Evolutionary conservation across 2,329 filamentous ascomycete genomes (phyloP), one percentile per base, ranked within the genome.

Genomic region (Aspergillus quadricinctus): DNA sequence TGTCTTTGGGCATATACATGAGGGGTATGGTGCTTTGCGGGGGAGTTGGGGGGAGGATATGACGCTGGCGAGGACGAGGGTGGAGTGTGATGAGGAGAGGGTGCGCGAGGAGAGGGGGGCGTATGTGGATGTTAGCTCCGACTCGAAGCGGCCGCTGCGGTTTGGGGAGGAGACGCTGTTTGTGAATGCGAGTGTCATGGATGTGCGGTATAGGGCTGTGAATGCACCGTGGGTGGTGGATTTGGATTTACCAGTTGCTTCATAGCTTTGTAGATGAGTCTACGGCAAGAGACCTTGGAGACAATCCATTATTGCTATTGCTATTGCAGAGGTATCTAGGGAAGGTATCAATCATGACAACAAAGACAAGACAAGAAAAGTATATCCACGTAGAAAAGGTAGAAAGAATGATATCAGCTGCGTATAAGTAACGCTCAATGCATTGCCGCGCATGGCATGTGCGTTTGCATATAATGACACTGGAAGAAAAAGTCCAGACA

Each of bases 111-210:
- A 72, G 27, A 62, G 71, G 10, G 65, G 67, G 28, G 72, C 64
- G 6, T 69, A 67, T 55, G 63, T 70, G 28, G 69, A 78, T 69
- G 59, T 72, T 10, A 75, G 70, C 37, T 57, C 45, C 9, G 59
- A 58, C 21, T 63, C 63, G 59, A 64, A 41, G 40, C 62, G 17
- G 56, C 67, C 57, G 37, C 58, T 83, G 54, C 61, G 64, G 49
- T 70, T 73, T 52, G 81, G 81, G 0, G 67, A 76, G 54, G 80
- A 84, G 67, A 84, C 82, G 3, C 56, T 84, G 41, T 80, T 85
- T 69, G 75, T 85, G 10, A 85, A 86, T 70, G 82, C 82, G 2
- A 80, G 81, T 62, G 80, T 85, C 50, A 80, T 84, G 73, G 77
- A 77, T 40, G 65, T 80, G 11, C 58, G 60, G 11, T 83, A 84